Conservation (phyloP, 2,329 filamentous ascomycete genomes). For the Didymella glomerata region DNA sequence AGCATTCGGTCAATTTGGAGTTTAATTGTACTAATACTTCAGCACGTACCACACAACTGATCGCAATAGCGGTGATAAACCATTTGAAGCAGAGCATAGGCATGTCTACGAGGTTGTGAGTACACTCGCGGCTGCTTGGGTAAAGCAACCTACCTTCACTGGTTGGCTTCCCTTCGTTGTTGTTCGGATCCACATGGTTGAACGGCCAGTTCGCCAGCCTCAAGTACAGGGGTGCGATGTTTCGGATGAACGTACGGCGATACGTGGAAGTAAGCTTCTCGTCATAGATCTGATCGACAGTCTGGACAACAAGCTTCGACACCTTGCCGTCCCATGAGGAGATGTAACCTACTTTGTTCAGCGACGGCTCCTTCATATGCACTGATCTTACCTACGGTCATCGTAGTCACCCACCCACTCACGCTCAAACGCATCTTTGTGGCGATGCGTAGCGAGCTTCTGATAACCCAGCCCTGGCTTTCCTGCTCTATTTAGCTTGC, state of each 20-base stretch:
- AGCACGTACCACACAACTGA: constrained; percentile 36
- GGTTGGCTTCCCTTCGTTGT: constrained; percentile 28
- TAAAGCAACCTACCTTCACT: constrained; percentile 27
- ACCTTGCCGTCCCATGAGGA: constrained; percentile 42
- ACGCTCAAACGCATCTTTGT: constrained; percentile 37
- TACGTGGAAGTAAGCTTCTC: constrained; percentile 38
- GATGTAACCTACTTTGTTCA: constrained; percentile 28
- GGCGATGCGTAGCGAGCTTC: constrained; percentile 33
- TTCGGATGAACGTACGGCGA: constrained; percentile 43
- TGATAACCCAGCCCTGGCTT: constrained; percentile 37
- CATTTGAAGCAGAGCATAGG: constrained; percentile 41
- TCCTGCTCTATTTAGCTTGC: constrained; percentile 7
- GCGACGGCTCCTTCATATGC: no score
- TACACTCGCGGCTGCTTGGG: not conserved
- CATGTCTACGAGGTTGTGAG: constrained; percentile 27
- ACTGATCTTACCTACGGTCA: constrained; percentile 29
- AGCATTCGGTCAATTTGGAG: not conserved
- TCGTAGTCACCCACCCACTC: constrained; percentile 40
- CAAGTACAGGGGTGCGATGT: constrained; percentile 38
- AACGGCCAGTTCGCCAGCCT: constrained; percentile 46
- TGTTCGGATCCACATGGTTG: constrained; percentile 37
- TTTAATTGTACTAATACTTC: not conserved
- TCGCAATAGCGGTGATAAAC: constrained; percentile 37
- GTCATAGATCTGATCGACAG: constrained; percentile 45
- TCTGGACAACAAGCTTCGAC: constrained; percentile 44